Base-by-base conservation (phyloP, 306 rosid genomes). In the Glycine soja region DNA sequence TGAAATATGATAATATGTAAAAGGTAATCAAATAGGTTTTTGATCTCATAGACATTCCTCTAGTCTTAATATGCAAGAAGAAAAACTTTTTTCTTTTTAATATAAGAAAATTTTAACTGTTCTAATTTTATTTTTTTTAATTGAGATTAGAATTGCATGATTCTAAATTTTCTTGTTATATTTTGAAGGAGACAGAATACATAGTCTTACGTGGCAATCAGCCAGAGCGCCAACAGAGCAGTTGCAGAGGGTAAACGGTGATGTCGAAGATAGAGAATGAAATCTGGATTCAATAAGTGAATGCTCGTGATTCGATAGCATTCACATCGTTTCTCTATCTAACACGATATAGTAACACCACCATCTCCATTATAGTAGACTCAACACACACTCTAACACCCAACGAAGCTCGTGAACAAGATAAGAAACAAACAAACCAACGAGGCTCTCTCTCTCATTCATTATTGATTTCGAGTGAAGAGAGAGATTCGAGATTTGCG, bases 301-400 rank as follows among this genome's bases (percentile, higher is more conserved):
- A 79, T 43, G 9, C 85, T 87, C 88, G 88, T 86, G 90, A 84
- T 45, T 78, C 88, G 58, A 76, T 71, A 34, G 46, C 42, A 24
- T 24, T 24, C 30, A 24, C 15, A 54, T 54, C 61, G 0, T 34
- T 34, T 74, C 58, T 69, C 40, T 24, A 19, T 19, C 1, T 19
- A 51, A 84, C 86, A 67, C 75, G 5, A 13, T 69, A 69, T 46
- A 45, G 52, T 8, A 56, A 43, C 70, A 46, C 7, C 76, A n/a
- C 34, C 71, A 62, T 11, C 71, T 54, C 57, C 70, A 70, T 81
- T 46, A 63, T 74, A 72, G 24, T 61, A 38, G 43, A 24, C 30
- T 38, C 30, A 1, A n/a, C 72, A 5, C 42, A 48, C 8, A 46
- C 51, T 8, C 45, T 0, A 19, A 24, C 30, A 24, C 30, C 30